Evolutionary conservation across 2,329 filamentous ascomycete genomes (phyloP), one percentile per base, ranked within the genome.

Genomic region (Atkinsonella texensis): DNA sequence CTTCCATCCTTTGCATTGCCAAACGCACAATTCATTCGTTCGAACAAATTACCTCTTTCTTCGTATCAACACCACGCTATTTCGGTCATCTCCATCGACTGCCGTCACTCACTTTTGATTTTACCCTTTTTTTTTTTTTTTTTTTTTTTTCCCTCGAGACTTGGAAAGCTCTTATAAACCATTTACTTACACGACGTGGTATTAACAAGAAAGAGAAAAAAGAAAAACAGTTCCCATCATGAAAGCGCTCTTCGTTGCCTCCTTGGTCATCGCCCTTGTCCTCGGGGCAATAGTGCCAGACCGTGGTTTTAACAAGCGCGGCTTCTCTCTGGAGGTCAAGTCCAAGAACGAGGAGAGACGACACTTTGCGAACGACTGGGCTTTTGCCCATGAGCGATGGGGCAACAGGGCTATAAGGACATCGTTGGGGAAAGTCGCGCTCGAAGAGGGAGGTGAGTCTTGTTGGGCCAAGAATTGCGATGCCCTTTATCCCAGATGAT

Each of bases 341-440:
- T 58, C 59, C 39, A 58, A 54, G 2, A 50, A 50, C 11, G 49
- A 53, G 12, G 55, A 53, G n/a, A 59, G 60, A 52, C 58, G 61
- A 15, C 56, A 67, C 50, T 69, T 68, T 54, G 54, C 63, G 12
- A 58, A 57, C 17, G 67, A 68, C 40, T 67, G 63, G 61, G 60
- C 58, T 7, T 63, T 65, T 12, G 64, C 60, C 5, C 62, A 60
- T 15, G 55, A 58, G 54, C 68, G 66, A 60, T 69, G 67, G 67
- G 67, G 65, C 5, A 61, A 56, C 9, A 56, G 53, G 2, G 51
- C 60, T 32, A 51, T 62, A 0, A 49, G 51, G 18, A 53, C 59
- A 6, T 51, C 57, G 12, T 17, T 57, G 10, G 54, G 57, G 8
- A 54, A 55, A 2, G 61, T 67, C 50, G 60, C 61, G 5, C 58